Base-by-base conservation (phyloP, 768 basidiomycete genomes). In the Multifurca ochricompacta region DNA sequence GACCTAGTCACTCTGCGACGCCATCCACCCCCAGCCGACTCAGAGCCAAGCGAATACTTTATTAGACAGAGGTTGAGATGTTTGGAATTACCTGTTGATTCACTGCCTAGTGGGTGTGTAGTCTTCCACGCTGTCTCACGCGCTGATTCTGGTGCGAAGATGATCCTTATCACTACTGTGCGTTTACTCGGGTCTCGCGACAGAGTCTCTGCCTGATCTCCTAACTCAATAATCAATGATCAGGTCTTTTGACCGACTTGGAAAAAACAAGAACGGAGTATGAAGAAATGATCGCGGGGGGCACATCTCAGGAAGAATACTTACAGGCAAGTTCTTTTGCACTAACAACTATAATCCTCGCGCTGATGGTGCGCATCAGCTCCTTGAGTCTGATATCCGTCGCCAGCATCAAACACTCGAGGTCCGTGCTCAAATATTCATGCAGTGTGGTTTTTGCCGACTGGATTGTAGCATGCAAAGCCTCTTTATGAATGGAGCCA, bases 171-270 rank as follows among this genome's bases (percentile, higher is more conserved):
- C 16, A 4, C 4, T 56, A 32, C 27, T 56, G 54, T 56, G 30
- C 2, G 54, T 39, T 18, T 18, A 3, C 7, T 45, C 23, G 14
- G 9, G 25, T 30, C 36, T 19, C 18, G 32, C 35, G 16, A 31
- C 37, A 16, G 9, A 10, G 28, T 21, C n/a, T 44, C 19, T 36
- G n/a, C 14, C 10, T 30, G 25, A 44, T 27, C 23, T 11, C 23
- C 14, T 39, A 30, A 25, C 14, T 16, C 14, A 21, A 34, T n/a
- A 28, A 40, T 31, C n/a, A 23, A 46, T 23, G 8, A 7, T n/a
- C 25, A 56, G 55, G 43, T 19, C 56, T 57, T 41, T 9, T n/a
- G 37, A 36, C 19, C 14, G 56, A 57, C 31, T 3, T 42, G 37
- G 4, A 9, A 18, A 31, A 42, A 10, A 31, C 19, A 7, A 18